Percentiles rank a stretch among this genome's conserved stretches.
Evolutionary conservation across 2,329 filamentous ascomycete species (phyloP).

Genomic region (Xylariaceae sp.): DNA sequence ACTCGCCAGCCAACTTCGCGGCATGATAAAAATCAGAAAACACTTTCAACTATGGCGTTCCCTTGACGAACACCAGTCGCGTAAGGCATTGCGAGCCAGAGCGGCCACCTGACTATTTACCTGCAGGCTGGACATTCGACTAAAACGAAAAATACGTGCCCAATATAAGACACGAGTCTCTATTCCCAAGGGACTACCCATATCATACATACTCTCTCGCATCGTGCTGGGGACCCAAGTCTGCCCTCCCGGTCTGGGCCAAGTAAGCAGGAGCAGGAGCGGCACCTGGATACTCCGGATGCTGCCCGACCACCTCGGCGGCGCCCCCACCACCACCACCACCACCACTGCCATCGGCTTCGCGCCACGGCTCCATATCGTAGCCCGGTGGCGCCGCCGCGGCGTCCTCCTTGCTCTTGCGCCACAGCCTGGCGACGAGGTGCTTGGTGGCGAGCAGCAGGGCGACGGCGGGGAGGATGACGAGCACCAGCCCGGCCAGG

Average conservation of each 20-base stretch:
- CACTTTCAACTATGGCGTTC: no score
- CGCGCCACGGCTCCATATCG: conserved; percentile 19
- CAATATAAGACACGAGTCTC: no score
- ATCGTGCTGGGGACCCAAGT: conserved; percentile 8
- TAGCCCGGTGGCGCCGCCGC: conserved; percentile 15
- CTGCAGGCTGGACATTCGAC: no score
- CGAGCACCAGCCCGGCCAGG: conserved; percentile 39
- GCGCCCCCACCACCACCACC: conserved; percentile 4
- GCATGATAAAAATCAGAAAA: no score
- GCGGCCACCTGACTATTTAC: no score
- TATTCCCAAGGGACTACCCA: no score
- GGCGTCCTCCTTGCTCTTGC: conserved; percentile 19
- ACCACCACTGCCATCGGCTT: not conserved
- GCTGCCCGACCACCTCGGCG: conserved; percentile 6
- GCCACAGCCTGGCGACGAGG: conserved; percentile 23
- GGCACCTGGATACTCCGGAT: no score
- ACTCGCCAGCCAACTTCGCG: no score
- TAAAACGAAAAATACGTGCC: no score
- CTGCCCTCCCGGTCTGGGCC: conserved; percentile 2
- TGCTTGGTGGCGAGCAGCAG: conserved; percentile 29
- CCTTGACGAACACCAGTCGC: no score
- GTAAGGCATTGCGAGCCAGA: no score
- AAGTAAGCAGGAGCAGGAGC: conserved; percentile 2
- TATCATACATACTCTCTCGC: conserved; percentile 11
- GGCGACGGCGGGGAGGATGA: conserved; percentile 32